phyloP scores from a whole-genome alignment of 768 basidiomycete species.

The Boletus reticuloceps region DNA sequence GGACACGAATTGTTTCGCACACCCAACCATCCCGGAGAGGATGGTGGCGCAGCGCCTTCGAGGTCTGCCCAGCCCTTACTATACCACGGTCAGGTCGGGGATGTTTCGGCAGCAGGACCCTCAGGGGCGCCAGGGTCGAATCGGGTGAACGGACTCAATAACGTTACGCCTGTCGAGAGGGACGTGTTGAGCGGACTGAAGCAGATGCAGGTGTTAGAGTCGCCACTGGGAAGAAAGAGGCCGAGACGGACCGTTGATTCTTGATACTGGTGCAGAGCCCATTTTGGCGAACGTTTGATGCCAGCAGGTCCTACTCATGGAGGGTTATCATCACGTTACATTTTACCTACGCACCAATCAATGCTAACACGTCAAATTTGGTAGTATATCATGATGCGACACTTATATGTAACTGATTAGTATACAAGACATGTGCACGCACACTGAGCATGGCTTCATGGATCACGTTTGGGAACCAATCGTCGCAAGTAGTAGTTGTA shows the following conservation, averaged over 20 bases:
- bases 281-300: not conserved
- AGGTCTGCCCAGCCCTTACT: constrained; percentile 6
- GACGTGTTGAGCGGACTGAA: constrained; percentile 16
- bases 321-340: not conserved
- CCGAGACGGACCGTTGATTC: constrained; percentile 17
- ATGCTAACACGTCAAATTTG: not conserved
- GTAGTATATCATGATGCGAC: not conserved
- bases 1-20: constrained; percentile 51
- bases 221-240: constrained; percentile 29
- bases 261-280: constrained; percentile 2
- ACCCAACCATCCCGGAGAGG: constrained; percentile 40
- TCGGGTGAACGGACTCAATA: constrained; percentile 28
- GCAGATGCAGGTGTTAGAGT: constrained; percentile 27
- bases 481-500: not conserved
- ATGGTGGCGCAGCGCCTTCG: constrained; percentile 11
- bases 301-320: not conserved
- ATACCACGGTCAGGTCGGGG: constrained; percentile 20
- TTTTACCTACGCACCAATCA: not conserved
- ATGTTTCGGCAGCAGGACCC: constrained; percentile 16
- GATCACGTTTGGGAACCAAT: not conserved
- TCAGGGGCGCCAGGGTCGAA: constrained; percentile 15
- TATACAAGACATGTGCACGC: not conserved
- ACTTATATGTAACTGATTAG: constrained; percentile 10
- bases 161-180: constrained; percentile 57
- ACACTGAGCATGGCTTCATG: too few relatives aligned